Percentiles rank a stretch among this genome's conserved stretches.
These are phyloP conservation scores for Durio zibethinus DNA, from an alignment of 345 rosid species.

Conservation along the genomic window DNA sequence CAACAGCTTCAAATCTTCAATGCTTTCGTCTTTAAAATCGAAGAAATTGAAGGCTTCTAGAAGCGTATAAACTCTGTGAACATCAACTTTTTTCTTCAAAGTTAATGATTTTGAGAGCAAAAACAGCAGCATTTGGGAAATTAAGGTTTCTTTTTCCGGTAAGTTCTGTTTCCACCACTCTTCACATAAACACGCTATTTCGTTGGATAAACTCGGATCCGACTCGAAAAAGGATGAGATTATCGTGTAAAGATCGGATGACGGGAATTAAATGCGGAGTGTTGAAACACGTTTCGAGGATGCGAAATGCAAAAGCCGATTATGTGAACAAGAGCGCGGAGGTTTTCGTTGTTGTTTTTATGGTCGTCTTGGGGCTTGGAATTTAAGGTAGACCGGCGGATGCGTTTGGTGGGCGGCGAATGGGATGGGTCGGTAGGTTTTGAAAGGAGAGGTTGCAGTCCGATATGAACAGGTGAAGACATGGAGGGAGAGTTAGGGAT, in stretches of 20 bases:
- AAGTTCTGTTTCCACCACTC: slow-evolving; percentile 73
- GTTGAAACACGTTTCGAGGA: slow-evolving; percentile 45
- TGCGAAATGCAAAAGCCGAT: slow-evolving; percentile 43
- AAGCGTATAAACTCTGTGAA: slow-evolving; percentile 63
- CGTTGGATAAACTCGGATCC: slow-evolving; percentile 50
- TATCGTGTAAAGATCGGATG: slow-evolving; percentile 62
- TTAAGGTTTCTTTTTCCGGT: slow-evolving; percentile 50
- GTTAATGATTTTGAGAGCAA: slow-evolving; percentile 73
- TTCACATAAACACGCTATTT: slow-evolving; percentile 73
- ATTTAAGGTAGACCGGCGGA: slow-evolving; percentile 36
- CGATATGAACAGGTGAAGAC: slow-evolving; percentile 48
- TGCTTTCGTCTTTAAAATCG: slow-evolving; percentile 88
- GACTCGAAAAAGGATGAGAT: slow-evolving; percentile 65
- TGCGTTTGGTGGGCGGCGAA: slow-evolving; percentile 55
- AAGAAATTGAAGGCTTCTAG: slow-evolving; percentile 74
- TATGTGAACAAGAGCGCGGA: slow-evolving; percentile 46
- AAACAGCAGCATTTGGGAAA: slow-evolving; percentile 79
- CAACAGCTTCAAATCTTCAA: slow-evolving; percentile 71
- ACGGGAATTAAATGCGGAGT: slow-evolving; percentile 52
- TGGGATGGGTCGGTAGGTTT: slow-evolving; percentile 27
- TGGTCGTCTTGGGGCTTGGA: slow-evolving; percentile 2
- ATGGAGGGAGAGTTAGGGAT: slow-evolving; percentile 53
- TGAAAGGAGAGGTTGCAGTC: slow-evolving; percentile 37
- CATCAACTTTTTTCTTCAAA: slow-evolving; percentile 78
- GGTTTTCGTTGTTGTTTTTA: slow-evolving; percentile 25